Base-by-base conservation (phyloP, 1,284 basidiomycete species). In the Rhodotorula sp. region DNA sequence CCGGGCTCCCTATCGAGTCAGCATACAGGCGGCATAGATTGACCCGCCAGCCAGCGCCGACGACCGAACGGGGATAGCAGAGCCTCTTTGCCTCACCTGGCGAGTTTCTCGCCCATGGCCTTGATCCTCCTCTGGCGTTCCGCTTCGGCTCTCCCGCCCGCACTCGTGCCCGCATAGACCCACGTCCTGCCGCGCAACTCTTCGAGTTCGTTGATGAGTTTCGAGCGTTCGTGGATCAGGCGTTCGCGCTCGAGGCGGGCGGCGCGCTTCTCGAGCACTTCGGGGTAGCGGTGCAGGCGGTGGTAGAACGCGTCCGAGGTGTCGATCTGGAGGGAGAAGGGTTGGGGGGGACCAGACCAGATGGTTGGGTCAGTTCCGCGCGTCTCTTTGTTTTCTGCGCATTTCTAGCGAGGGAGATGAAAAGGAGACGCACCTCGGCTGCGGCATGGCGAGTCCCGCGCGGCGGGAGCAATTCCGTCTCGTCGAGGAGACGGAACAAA, bases 211-310 rank as follows among this genome's bases (percentile, higher is more conserved):
- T 58, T 46, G 29, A 74, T 73, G 24, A 78, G 73, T 55, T 76
- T 77, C 12, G 70, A 72, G 7, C 77, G 71, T 62, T 79, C 78
- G 55, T 77, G 75, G 22, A 77, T 71, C 30, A 79, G 68, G 10
- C 77, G 71, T 49, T 79, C 79, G 37, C 75, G 68, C 59, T 79
- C 79, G 30, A 78, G 68, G 45, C 76, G 71, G 18, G 76, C 72
- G 0, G 74, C 74, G 26, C 77, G 71, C 66, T 76, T 76, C 66
- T 79, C 79, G 44, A 79, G 75, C 6, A 77, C 70, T 62, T 79
- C 79, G 45, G 76, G 77, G 58, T 69, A 73, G 42, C 75, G 70
- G 57, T 79, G 79, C 3, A 75, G 68, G 17, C 74, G 70, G 17
- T 63, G 66, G 62, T 78, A 78, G 55, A 71, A 68, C 2, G 74